Percentiles rank a stretch among this genome's conserved stretches.
These are phyloP conservation scores for Ambrosiella cleistominuta DNA, from an alignment of 2,329 filamentous ascomycete species.

Conservation along the genomic window DNA sequence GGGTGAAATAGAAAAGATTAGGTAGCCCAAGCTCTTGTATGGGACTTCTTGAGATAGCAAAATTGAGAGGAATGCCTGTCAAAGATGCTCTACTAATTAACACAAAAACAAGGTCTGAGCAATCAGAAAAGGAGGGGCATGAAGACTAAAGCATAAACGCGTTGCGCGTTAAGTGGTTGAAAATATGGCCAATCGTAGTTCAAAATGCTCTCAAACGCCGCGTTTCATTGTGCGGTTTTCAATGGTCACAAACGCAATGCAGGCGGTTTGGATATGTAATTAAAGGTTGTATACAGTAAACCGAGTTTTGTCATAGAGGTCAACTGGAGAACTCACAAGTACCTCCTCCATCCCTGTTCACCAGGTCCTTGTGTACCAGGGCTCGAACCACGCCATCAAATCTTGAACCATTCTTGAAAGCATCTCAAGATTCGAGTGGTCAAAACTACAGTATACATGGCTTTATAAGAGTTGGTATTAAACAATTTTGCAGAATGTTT, in stretches of 20 bases:
- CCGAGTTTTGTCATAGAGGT: not conserved
- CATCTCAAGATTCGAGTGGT: no score
- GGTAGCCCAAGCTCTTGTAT: not conserved
- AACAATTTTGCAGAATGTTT: no score
- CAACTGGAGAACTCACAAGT: no score
- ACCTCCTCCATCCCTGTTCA: no score
- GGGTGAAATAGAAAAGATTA: not conserved
- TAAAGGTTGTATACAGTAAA: not conserved
- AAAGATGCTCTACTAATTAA: not conserved
- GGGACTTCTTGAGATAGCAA: not conserved
- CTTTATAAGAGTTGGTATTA: no score
- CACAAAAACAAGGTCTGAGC: not conserved
- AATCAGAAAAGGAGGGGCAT: conserved; percentile 10
- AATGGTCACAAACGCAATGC: no score
- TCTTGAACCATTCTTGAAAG: no score
- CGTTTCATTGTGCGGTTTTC: not conserved
- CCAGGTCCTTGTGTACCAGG: no score
- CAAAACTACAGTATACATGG: no score
- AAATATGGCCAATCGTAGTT: not conserved
- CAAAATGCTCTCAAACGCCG: not conserved
- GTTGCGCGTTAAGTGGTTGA: conserved; percentile 13
- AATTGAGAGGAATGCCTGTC: conserved; percentile 3
- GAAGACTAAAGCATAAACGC: conserved; percentile 1
- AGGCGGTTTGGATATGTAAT: not conserved
- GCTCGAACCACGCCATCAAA: no score